These are phyloP conservation scores for Salvia miltiorrhiza DNA, from an alignment of 257 asterid genomes.

Conservation along the genomic window DNA sequence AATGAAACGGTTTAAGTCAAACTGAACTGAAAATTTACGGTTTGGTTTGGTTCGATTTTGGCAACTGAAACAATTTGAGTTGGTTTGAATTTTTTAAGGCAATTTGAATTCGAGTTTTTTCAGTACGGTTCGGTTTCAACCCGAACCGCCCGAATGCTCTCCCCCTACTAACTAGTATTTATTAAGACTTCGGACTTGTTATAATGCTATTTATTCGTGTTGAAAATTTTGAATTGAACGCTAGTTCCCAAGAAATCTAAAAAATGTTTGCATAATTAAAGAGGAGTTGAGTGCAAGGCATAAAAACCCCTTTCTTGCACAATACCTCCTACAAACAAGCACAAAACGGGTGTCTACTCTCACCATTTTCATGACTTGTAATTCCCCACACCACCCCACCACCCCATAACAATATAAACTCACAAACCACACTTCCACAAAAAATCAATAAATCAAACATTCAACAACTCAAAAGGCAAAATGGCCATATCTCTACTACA, in stretches of 20 bases:
- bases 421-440: neutral
- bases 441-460: neutral
- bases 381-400: neutral
- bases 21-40: no score
- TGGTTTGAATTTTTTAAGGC: no score
- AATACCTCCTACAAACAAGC: conserved; percentile 20
- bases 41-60: no score
- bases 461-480: neutral
- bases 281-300: conserved; percentile 3
- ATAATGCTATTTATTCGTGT: neutral
- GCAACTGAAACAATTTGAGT: no score
- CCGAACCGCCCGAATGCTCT: no score
- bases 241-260: neutral
- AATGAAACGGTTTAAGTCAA: no score
- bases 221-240: neutral
- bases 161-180: no score
- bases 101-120: no score
- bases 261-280: neutral
- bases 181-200: neutral
- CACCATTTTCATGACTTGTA: conserved; percentile 10
- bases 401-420: neutral
- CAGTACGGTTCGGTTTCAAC: no score
- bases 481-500: conserved; percentile 13
- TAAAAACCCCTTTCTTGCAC: conserved; percentile 20
- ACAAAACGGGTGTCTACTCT: conserved; percentile 21